Evolutionary conservation across 2,329 filamentous ascomycete species (phyloP).

Genomic region (Paracamarosporium sp.): DNA sequence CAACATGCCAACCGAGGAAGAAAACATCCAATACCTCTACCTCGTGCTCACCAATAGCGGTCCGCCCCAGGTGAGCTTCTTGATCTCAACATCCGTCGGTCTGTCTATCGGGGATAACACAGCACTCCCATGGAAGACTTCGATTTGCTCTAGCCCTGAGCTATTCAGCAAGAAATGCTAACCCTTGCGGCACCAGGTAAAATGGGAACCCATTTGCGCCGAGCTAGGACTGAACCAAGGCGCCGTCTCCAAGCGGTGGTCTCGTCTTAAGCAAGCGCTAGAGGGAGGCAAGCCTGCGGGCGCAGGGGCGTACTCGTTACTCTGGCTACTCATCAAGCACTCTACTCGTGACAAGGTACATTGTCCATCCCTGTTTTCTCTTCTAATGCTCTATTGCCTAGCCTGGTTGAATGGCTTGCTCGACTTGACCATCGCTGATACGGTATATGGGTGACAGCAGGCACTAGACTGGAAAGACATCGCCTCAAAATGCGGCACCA

Average conservation of each 20-base stretch:
- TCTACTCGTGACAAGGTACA: conserved; percentile 27
- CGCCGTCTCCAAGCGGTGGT: conserved; percentile 41
- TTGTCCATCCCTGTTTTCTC: neutral
- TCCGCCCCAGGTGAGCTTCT: conserved; percentile 23
- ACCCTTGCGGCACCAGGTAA: too few species aligned
- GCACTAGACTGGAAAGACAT: conserved; percentile 36
- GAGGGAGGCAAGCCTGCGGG: conserved; percentile 23
- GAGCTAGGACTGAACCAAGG: conserved; percentile 33
- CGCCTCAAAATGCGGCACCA: conserved; percentile 33
- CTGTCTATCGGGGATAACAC: too few species aligned
- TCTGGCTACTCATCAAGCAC: conserved; percentile 42
- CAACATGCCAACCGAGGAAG: conserved; percentile 36
- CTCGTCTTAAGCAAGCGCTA: conserved; percentile 37
- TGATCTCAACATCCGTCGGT: neutral
- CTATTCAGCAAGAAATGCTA: too few species aligned
- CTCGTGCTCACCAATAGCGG: conserved; percentile 34
- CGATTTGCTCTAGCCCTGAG: too few species aligned
- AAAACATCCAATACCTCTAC: conserved; percentile 41
- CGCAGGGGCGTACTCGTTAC: conserved; percentile 24
- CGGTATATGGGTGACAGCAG: too few species aligned
- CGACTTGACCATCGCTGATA: too few species aligned
- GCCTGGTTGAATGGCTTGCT: too few species aligned
- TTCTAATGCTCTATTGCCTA: too few species aligned
- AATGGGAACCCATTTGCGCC: conserved; percentile 32
- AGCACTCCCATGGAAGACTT: too few species aligned